Percentiles rank a stretch among this genome's conserved stretches.
phyloP scores from a whole-genome alignment of 2,329 filamentous ascomycete species.

The Chaetomium sp. region DNA sequence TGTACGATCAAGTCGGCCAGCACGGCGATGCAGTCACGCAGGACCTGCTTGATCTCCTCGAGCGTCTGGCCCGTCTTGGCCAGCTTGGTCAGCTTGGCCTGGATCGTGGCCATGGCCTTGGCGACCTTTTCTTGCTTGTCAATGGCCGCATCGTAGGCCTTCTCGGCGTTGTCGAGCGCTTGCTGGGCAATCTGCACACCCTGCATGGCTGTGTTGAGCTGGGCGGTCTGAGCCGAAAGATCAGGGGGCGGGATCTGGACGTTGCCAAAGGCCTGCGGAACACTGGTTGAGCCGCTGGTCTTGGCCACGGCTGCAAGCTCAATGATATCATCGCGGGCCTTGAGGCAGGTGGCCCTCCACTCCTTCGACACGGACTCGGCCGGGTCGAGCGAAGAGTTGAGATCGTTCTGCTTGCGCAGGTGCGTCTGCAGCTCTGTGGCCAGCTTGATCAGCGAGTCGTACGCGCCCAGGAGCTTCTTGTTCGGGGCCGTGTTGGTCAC shows the following conservation, averaged over 20 bases:
- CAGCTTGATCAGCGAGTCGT: background rate
- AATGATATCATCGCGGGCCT: background rate
- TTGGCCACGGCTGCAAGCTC: background rate
- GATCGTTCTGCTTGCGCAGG: background rate
- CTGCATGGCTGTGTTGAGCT: slow-evolving; percentile 2
- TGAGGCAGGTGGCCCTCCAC: background rate
- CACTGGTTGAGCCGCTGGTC: background rate
- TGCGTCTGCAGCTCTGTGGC: background rate
- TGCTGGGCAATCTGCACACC: background rate
- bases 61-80: background rate
- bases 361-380: background rate
- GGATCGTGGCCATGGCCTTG: background rate
- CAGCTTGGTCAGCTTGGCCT: background rate
- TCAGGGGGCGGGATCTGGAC: background rate
- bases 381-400: background rate
- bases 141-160: background rate
- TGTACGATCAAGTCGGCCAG: background rate
- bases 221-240: slow-evolving; percentile 1
- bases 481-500: background rate
- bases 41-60: background rate
- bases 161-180: slow-evolving; percentile 1
- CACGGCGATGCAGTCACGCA: background rate
- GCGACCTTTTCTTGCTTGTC: background rate
- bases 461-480: background rate
- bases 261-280: background rate